Base-by-base conservation (phyloP, 306 rosid genomes). In the Calophaca sinica region DNA sequence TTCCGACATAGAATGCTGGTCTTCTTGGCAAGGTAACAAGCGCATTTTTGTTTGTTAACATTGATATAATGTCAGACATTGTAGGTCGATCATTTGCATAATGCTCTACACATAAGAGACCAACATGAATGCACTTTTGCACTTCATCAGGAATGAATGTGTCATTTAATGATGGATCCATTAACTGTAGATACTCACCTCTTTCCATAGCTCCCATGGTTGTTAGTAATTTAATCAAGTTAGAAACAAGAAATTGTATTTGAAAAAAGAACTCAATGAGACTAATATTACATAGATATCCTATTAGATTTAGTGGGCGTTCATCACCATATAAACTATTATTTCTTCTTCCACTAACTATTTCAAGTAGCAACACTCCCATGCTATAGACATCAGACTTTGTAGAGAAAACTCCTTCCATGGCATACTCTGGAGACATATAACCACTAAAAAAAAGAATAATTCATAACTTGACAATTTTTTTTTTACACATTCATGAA, bases 361-460 rank as follows among this genome's bases (percentile, higher is more conserved):
- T 82, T 62, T 82, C 82, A 44, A 77, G 79, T 10, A 73, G 0
- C 8, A 72, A 42, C 7, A 77, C 76, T 7, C 79, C 79, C 10
- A 72, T 60, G 6, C 79, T 77, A 29, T 58, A 77, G 2, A 82
- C 75, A 33, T 77, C 72, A 0, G 72, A 82, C 49, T 76, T 81
- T 49, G 13, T 58, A 4, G 82, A 76, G 12, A 66, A 76, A 10
- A 65, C 3, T 5, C 72, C 82, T 2, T 31, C 45, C 75, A 71
- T 82, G 0, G 29, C 79, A 49, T 82, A 82, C 9, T 79, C 68
- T 59, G 28, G 65, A 11, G 65, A 59, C 63, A 58, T 58, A 8
- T 58, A 58, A 29, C 63, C 66, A 72, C 58, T 29, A 1, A 20
- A 9, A 9, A 9, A 4, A 38, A 15, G 11, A 5, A 49, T 12